Percentiles rank a stretch among this genome's conserved stretches.
These are phyloP conservation scores for Rusavskia elegans DNA, from an alignment of 495 filamentous ascomycete species.

Conservation along the genomic window DNA sequence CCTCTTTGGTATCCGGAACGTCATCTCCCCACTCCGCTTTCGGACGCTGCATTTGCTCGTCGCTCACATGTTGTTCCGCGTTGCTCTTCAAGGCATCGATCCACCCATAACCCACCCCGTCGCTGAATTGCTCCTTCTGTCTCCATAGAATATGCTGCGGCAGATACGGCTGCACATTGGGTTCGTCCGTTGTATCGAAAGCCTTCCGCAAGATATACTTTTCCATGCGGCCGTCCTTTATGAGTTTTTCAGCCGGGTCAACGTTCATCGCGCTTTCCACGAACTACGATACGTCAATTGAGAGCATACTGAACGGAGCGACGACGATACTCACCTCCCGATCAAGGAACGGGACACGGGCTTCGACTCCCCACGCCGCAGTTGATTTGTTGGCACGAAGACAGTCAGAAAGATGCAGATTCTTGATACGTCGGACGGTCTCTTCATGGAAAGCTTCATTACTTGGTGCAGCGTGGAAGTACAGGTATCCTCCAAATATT, in stretches of 20 bases:
- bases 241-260: slow-evolving; percentile 89
- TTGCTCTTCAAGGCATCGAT: slow-evolving; percentile 93
- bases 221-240: slow-evolving; percentile 78
- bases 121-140: slow-evolving; percentile 98
- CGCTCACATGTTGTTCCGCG: slow-evolving; percentile 72
- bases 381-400: slow-evolving; percentile 98
- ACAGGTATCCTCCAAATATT: slow-evolving; percentile 96
- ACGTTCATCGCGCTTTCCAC: slow-evolving; percentile 81
- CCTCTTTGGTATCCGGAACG: slow-evolving; percentile 90
- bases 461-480: slow-evolving; percentile 89
- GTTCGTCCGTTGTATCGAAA: slow-evolving; percentile 83
- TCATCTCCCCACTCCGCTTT: slow-evolving; percentile 90
- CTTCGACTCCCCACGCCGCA: slow-evolving; percentile 96
- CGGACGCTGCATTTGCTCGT: slow-evolving; percentile 94
- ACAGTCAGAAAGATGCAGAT: slow-evolving; percentile 89
- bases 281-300: slow-evolving; percentile 40
- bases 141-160: slow-evolving; percentile 92
- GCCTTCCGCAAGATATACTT: slow-evolving; percentile 96
- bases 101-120: slow-evolving; percentile 98
- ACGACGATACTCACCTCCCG: slow-evolving; percentile 41
- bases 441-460: slow-evolving; percentile 86
- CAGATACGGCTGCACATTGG: slow-evolving; percentile 63
- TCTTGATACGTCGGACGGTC: slow-evolving; percentile 81
- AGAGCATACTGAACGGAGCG: not conserved
- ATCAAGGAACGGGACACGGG: slow-evolving; percentile 94